A percentile compares a stretch with the other conserved stretches of the same genome.
Evolutionary conservation across 345 rosid species (phyloP).

Genomic region (Arabis alpina): DNA sequence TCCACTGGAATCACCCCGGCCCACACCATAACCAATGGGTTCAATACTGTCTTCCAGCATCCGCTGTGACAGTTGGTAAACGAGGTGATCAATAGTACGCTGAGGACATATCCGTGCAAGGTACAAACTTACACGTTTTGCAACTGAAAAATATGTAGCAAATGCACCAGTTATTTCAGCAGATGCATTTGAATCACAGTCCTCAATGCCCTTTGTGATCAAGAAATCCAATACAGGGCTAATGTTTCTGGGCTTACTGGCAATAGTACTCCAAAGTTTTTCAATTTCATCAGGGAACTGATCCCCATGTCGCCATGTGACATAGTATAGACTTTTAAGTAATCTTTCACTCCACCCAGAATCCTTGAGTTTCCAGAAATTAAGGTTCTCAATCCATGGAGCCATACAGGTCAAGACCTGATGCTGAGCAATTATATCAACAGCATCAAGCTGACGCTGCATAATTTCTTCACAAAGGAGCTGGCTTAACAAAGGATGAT

Average conservation of each 20-base stretch:
- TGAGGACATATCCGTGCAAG: conserved; percentile 97
- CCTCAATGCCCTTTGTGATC: conserved; percentile 97
- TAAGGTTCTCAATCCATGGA: conserved; percentile 99
- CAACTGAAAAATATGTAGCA: conserved; percentile 98
- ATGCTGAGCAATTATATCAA: conserved; percentile 98
- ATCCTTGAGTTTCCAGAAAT: conserved; percentile 98
- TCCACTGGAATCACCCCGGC: conserved; percentile 68
- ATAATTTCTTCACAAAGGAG: conserved; percentile 97
- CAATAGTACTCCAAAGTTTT: conserved; percentile 98
- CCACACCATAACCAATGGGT: conserved; percentile 61
- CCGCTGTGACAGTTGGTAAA: conserved; percentile 89
- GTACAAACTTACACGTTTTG: conserved; percentile 95
- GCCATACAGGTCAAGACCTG: conserved; percentile 99
- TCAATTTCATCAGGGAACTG: conserved; percentile 99
- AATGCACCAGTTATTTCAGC: conserved; percentile 99
- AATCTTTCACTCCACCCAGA: conserved; percentile 98
- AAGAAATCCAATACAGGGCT: conserved; percentile 96
- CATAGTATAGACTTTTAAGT: conserved; percentile 96
- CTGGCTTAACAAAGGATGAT: conserved; percentile 94
- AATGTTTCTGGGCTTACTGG: conserved; percentile 91
- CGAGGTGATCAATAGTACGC: conserved; percentile 95
- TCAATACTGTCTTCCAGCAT: conserved; percentile 95
- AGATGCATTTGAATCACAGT: conserved; percentile 98
- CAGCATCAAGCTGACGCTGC: conserved; percentile 99
- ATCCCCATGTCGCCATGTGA: conserved; percentile 98